These are phyloP conservation scores for Cyberlindnera petersonii DNA, from an alignment of 805 yeast species.

Conservation along the genomic window DNA sequence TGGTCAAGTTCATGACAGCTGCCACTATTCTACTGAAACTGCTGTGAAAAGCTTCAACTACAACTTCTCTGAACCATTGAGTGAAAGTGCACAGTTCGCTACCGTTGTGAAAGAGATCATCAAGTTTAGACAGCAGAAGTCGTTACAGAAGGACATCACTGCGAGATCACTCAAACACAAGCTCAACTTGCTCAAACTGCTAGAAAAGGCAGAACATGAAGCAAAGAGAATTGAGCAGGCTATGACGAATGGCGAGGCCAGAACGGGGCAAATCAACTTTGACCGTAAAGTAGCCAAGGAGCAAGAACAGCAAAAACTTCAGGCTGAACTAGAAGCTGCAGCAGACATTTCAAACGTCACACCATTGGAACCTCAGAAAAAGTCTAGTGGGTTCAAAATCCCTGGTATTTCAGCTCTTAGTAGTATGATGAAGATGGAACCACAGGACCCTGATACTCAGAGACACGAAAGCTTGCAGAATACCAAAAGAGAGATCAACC, in stretches of 20 bases:
- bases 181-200: slow-evolving; percentile 30
- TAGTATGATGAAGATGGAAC: slow-evolving; percentile 47
- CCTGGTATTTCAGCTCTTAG: slow-evolving; percentile 53
- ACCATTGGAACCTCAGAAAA: slow-evolving; percentile 26
- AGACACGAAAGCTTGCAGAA: slow-evolving; percentile 47
- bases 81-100: slow-evolving; percentile 67
- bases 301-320: slow-evolving; percentile 13
- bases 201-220: slow-evolving; percentile 42
- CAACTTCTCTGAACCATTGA: slow-evolving; percentile 63
- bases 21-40: slow-evolving; percentile 47
- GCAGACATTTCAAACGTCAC: slow-evolving; percentile 4
- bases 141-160: slow-evolving; percentile 43
- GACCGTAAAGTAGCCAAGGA: slow-evolving; percentile 24
- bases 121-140: slow-evolving; percentile 50
- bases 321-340: slow-evolving; percentile 2
- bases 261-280: slow-evolving; percentile 29
- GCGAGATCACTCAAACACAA: slow-evolving; percentile 35
- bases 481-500: slow-evolving; percentile 42
- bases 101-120: slow-evolving; percentile 50
- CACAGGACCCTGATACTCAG: slow-evolving; percentile 62
- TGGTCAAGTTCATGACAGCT: slow-evolving; percentile 82
- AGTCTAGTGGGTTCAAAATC: slow-evolving; percentile 43
- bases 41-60: slow-evolving; percentile 51
- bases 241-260: slow-evolving; percentile 21
- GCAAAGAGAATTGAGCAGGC: slow-evolving; percentile 38